These are phyloP conservation scores for Lachnum nothofagi DNA, from an alignment of 2,329 filamentous ascomycete genomes.

Conservation along the genomic window DNA sequence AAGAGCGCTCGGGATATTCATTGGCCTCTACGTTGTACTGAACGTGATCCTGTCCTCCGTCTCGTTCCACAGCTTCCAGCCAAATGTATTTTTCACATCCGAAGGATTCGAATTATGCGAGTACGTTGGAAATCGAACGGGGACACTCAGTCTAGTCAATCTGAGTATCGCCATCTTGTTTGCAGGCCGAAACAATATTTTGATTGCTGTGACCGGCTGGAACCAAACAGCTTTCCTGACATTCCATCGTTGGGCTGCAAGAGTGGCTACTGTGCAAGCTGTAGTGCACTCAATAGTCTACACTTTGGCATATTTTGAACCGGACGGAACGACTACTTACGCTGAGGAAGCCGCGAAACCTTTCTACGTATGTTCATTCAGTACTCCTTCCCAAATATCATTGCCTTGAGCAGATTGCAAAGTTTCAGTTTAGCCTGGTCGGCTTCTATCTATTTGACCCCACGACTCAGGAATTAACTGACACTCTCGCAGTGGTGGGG, in stretches of 20 bases:
- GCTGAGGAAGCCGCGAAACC: too few relatives aligned
- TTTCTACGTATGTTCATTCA: too few relatives aligned
- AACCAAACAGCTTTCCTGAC: slow-evolving; percentile 61
- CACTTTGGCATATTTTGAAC: slow-evolving; percentile 36
- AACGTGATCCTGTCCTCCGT: too few relatives aligned
- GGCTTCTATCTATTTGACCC: background rate
- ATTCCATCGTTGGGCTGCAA: slow-evolving; percentile 63
- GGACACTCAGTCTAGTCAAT: slow-evolving; percentile 59
- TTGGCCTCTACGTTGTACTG: too few relatives aligned
- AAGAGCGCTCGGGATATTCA: too few relatives aligned
- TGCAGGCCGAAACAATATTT: slow-evolving; percentile 59
- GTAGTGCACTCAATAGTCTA: slow-evolving; percentile 60
- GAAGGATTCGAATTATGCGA: too few relatives aligned
- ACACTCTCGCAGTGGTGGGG: background rate
- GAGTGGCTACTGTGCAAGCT: slow-evolving; percentile 57
- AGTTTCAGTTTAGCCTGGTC: background rate
- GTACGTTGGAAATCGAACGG: slow-evolving; percentile 60
- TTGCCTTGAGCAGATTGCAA: background rate
- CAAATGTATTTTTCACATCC: too few relatives aligned
- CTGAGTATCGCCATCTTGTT: slow-evolving; percentile 63
- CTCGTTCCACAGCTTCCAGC: too few relatives aligned
- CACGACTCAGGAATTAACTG: background rate
- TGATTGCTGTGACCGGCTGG: slow-evolving; percentile 66
- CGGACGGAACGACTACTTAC: too few relatives aligned
- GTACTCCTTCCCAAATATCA: slow-evolving; percentile 27